These are phyloP conservation scores for Panaeolus cyanescens DNA, from an alignment of 768 basidiomycete species.

Conservation along the genomic window DNA sequence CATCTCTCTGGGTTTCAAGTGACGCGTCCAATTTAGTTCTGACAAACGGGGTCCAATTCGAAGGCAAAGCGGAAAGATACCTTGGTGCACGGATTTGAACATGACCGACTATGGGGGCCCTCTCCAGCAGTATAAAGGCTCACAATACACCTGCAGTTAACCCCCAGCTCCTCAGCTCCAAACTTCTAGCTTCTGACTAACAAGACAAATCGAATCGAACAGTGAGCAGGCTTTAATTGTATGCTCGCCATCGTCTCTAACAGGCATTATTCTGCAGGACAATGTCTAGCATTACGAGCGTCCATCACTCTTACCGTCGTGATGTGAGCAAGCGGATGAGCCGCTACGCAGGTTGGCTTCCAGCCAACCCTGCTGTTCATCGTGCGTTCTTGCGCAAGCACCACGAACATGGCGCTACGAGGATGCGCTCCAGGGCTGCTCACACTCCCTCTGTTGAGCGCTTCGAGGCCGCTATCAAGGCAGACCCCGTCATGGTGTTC, in stretches of 20 bases:
- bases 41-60: background rate
- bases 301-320: background rate
- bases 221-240: background rate
- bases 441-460: background rate
- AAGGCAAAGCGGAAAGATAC: too few species aligned
- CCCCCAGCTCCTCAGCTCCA: background rate
- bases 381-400: background rate
- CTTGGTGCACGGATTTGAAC: background rate
- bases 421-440: background rate
- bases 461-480: background rate
- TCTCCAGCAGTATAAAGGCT: background rate
- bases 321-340: background rate
- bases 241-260: background rate
- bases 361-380: background rate
- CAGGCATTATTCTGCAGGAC: background rate
- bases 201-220: background rate
- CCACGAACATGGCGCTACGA: background rate
- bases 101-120: background rate
- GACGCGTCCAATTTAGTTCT: background rate
- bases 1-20: background rate
- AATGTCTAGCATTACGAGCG: background rate
- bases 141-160: background rate
- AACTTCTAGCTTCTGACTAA: background rate
- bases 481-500: background rate
- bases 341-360: background rate